Percentiles rank a stretch among this genome's conserved stretches.
These are phyloP conservation scores for Dryadomyces sulphureus DNA, from an alignment of 2,329 filamentous ascomycete genomes.

Conservation along the genomic window DNA sequence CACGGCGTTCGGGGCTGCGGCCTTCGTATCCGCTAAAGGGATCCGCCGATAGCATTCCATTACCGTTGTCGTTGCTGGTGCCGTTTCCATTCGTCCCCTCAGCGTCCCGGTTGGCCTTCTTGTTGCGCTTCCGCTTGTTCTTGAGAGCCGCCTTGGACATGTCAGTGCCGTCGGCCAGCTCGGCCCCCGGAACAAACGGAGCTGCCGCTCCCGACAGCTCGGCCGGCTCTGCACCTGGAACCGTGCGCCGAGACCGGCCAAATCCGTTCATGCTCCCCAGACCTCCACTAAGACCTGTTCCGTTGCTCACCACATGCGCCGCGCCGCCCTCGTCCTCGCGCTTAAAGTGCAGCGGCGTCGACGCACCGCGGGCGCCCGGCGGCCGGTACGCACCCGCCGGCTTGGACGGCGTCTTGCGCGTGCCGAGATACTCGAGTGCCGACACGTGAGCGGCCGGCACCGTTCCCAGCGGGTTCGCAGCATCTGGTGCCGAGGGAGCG, in stretches of 20 bases:
- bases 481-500: conserved; percentile 27
- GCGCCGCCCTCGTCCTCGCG: conserved; percentile 90
- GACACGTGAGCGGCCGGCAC: conserved; percentile 71
- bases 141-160: conserved; percentile 78
- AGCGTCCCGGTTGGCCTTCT: conserved; percentile 76
- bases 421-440: conserved; percentile 66
- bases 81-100: conserved; percentile 16
- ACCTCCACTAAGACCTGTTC: conserved; percentile 39
- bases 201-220: conserved; percentile 55
- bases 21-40: conserved; percentile 21
- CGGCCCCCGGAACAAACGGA: conserved; percentile 24
- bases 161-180: conserved; percentile 51
- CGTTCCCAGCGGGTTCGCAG: conserved; percentile 55
- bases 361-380: conserved; percentile 76
- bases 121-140: conserved; percentile 95
- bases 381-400: conserved; percentile 94
- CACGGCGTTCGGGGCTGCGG: conserved; percentile 53
- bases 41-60: not conserved
- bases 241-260: conserved; percentile 55
- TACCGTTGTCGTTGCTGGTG: not conserved
- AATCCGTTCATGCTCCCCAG: conserved; percentile 65
- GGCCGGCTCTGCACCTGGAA: conserved; percentile 73
- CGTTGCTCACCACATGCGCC: conserved; percentile 69
- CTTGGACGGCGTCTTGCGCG: conserved; percentile 88
- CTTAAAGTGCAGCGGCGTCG: conserved; percentile 88